Conservation (phyloP, 208 protist species). For the Trypanosoma conorhini region DNA sequence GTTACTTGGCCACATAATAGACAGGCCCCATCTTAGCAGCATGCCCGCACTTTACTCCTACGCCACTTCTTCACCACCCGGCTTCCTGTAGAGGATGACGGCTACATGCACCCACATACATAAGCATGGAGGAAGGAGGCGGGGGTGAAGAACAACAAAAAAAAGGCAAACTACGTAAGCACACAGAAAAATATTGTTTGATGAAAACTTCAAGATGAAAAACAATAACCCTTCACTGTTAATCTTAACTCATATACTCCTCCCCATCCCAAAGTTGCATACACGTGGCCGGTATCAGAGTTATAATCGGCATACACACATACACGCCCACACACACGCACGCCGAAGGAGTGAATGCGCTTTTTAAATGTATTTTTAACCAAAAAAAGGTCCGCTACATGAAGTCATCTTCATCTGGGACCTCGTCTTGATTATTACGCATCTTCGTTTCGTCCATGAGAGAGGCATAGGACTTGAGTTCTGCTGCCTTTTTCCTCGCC, state of each 20-base stretch:
- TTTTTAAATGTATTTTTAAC: background rate
- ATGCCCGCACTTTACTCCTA: background rate
- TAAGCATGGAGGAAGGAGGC: background rate
- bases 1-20: background rate
- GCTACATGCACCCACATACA: background rate
- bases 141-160: background rate
- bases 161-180: background rate
- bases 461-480: constrained; percentile 79
- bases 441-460: constrained; percentile 86
- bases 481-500: constrained; percentile 73
- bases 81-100: constrained; percentile 4
- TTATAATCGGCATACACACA: background rate
- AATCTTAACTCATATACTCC: background rate
- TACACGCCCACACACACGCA: background rate
- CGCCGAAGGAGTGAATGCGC: background rate
- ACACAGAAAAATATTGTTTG: background rate
- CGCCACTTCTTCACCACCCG: background rate
- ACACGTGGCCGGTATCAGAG: background rate
- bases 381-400: constrained; percentile 11
- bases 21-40: background rate
- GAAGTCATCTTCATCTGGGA: constrained; percentile 94
- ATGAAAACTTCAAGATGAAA: background rate
- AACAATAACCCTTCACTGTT: background rate
- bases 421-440: constrained; percentile 79
- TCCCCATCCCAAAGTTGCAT: background rate